These are phyloP conservation scores for Leucoagaricus sp. DNA, from an alignment of 1,284 basidiomycete species.

Conservation along the genomic window DNA sequence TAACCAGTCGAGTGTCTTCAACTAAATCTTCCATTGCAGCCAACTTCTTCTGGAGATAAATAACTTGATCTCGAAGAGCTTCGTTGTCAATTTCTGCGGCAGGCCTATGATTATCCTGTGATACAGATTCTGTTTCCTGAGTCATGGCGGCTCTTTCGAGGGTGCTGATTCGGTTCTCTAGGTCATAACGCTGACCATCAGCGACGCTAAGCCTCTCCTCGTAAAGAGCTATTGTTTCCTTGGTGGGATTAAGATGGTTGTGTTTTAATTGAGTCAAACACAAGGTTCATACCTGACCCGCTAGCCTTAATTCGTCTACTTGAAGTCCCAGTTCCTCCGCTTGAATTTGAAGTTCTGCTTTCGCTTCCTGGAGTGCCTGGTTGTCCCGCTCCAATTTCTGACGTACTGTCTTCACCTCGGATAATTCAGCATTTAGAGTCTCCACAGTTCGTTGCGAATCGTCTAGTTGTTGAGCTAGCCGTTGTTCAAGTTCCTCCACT, in stretches of 20 bases:
- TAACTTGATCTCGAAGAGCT: constrained; percentile 82
- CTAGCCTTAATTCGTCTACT: constrained; percentile 79
- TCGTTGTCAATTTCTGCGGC: constrained; percentile 93
- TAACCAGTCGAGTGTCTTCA: constrained; percentile 71
- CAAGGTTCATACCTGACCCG: constrained; percentile 68
- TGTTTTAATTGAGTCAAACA: not conserved
- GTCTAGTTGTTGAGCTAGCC: not conserved
- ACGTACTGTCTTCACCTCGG: constrained; percentile 15
- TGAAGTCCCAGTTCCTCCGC: constrained; percentile 59
- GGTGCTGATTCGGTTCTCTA: constrained; percentile 67
- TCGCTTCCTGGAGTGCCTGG: constrained; percentile 17
- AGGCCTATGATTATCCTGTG: constrained; percentile 42
- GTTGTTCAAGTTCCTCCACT: constrained; percentile 7
- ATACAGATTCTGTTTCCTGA: constrained; percentile 16
- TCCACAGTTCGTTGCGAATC: constrained; percentile 2
- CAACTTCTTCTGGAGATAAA: constrained; percentile 82
- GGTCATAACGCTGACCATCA: constrained; percentile 75
- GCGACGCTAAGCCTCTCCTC: constrained; percentile 81
- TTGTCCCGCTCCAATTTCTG: constrained; percentile 66
- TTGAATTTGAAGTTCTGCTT: constrained; percentile 6
- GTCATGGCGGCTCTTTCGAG: constrained; percentile 57
- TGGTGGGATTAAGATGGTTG: not conserved
- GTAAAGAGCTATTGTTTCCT: constrained; percentile 92
- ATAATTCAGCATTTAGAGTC: constrained; percentile 7
- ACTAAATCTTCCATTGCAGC: constrained; percentile 81